These are phyloP conservation scores for Nyctanthes arbortristis DNA, from an alignment of 257 asterid genomes.

Conservation along the genomic window DNA sequence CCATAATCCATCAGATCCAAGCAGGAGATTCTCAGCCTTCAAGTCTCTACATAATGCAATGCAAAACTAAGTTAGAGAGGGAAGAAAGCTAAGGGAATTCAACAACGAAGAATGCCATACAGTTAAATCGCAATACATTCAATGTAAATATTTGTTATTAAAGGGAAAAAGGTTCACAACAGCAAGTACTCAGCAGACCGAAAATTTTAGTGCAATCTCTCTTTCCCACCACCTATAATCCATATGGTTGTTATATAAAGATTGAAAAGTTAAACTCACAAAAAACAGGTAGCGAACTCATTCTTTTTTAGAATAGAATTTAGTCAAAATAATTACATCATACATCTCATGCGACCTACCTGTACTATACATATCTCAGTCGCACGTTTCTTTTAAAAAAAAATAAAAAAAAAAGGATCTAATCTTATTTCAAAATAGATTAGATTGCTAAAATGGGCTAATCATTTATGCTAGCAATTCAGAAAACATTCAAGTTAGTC, in stretches of 20 bases:
- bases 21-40: constrained; percentile 94
- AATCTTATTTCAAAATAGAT: no score
- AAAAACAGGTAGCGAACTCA: not conserved
- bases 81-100: constrained; percentile 9
- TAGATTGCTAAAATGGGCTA: no score
- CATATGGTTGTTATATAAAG: not conserved
- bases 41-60: constrained; percentile 64
- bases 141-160: not conserved
- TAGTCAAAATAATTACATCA: no score
- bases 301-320: no score
- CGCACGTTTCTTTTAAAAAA: no score
- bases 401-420: no score
- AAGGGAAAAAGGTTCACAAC: constrained; percentile 3
- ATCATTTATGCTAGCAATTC: not conserved
- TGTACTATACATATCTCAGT: no score
- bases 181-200: constrained; percentile 9
- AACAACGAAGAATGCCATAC: constrained; percentile 8
- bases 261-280: not conserved
- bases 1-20: constrained; percentile 96
- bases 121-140: not conserved
- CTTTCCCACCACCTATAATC: not conserved
- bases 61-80: constrained; percentile 19
- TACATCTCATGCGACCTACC: no score
- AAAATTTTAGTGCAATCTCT: not conserved
- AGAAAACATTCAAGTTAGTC: not conserved